Percentiles rank a stretch among this genome's conserved stretches.
Conservation (phyloP, 345 rosid species). For the Citrus hindsii region DNA sequence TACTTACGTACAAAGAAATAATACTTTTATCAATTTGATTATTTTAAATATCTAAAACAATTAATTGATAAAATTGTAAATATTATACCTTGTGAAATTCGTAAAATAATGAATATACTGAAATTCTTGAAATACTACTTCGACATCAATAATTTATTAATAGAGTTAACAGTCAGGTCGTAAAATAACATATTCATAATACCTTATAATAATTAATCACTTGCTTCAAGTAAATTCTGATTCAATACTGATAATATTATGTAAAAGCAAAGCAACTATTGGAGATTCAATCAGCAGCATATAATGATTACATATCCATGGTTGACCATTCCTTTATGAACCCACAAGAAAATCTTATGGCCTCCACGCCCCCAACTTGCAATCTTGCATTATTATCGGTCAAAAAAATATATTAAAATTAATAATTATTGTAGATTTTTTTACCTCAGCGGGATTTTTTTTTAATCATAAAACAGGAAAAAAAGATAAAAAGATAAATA, state of each 20-base stretch:
- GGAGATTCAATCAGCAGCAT: not conserved
- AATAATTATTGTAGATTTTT: not conserved
- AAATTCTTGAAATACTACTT: accelerated
- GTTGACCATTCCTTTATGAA: not conserved
- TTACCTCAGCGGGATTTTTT: not conserved
- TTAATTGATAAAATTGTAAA: too few species aligned
- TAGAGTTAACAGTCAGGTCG: accelerated
- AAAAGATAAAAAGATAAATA: not conserved
- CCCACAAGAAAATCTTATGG: not conserved
- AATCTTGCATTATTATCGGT: not conserved
- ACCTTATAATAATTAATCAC: not conserved
- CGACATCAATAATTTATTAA: too few species aligned
- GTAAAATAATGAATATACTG: too few species aligned
- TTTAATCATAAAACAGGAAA: not conserved
- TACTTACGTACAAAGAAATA: too few species aligned
- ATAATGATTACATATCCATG: not conserved
- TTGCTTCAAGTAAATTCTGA: not conserved
- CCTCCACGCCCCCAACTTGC: not conserved
- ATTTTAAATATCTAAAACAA: too few species aligned
- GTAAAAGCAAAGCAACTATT: not conserved
- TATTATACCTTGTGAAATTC: too few species aligned
- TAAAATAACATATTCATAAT: not conserved
- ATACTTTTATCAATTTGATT: too few species aligned
- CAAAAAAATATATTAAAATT: not conserved
- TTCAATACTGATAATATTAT: not conserved